A percentile compares a stretch with the other conserved stretches of the same genome.
Conservation (phyloP, 176 grass and related monocot species). For the Pharus latifolius region DNA sequence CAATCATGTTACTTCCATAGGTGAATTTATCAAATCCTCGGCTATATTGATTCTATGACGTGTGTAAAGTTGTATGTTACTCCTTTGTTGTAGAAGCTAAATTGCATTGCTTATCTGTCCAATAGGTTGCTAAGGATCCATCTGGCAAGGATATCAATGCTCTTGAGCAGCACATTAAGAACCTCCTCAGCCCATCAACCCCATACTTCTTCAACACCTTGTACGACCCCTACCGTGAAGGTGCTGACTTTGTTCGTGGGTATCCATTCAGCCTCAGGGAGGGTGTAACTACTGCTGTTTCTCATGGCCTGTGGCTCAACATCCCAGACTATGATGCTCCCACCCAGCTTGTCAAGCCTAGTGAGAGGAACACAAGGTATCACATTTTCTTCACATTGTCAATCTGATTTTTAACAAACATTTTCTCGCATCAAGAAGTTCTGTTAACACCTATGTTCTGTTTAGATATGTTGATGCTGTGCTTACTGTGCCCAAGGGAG, state of each 20-base stretch:
- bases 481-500: constrained; percentile 32
- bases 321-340: constrained; percentile 48
- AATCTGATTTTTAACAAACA: background rate
- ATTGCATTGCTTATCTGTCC: too few species aligned
- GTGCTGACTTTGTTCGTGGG: constrained; percentile 43
- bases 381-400: background rate
- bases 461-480: constrained; percentile 32
- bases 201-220: constrained; percentile 51
- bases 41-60: too few species aligned
- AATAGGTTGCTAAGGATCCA: constrained; percentile 45
- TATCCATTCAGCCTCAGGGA: constrained; percentile 51
- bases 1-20: too few species aligned
- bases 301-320: constrained; percentile 49
- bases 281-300: constrained; percentile 35
- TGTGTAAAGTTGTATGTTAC: too few species aligned
- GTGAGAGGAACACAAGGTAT: constrained; percentile 35
- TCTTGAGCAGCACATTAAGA: constrained; percentile 49
- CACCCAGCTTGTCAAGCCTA: constrained; percentile 39
- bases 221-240: constrained; percentile 45
- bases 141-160: constrained; percentile 44
- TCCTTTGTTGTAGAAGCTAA: too few species aligned
- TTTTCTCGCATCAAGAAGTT: background rate
- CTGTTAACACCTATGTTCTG: background rate
- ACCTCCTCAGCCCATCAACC: constrained; percentile 32
- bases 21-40: too few species aligned